Evolutionary conservation across 208 protist species (phyloP).

Genomic region (Trypanosoma melophagium): DNA sequence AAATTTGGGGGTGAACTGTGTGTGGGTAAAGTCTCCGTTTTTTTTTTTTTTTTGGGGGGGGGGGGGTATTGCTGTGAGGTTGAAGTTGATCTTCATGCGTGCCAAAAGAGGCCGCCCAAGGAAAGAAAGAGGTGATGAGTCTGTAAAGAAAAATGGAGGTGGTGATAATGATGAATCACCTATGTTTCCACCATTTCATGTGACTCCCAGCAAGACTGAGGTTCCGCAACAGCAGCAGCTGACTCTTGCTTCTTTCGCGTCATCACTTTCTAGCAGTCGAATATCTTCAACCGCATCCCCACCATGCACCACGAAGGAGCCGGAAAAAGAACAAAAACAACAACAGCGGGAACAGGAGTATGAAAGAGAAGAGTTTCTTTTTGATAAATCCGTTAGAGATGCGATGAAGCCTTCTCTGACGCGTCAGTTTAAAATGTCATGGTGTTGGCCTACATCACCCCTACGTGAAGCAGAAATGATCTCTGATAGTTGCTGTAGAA

Average conservation of each 20-base stretch:
- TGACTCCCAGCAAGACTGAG: not conserved
- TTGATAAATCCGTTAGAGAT: slow-evolving; percentile 30
- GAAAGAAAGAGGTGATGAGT: not conserved
- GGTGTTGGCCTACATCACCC: slow-evolving; percentile 48
- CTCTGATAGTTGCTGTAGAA: not conserved
- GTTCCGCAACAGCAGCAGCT: not conserved
- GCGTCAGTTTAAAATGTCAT: slow-evolving; percentile 47
- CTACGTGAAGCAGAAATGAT: not conserved
- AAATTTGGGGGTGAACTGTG: too few species aligned
- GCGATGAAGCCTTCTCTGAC: slow-evolving; percentile 39
- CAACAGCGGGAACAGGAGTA: not conserved
- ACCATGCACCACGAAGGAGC: not conserved
- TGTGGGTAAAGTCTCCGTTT: too few species aligned
- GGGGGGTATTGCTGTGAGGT: not conserved
- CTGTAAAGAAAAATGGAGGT: too few species aligned
- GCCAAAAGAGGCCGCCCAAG: slow-evolving; percentile 1
- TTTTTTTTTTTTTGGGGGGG: too few species aligned
- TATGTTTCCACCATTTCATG: not conserved
- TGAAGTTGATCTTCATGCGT: too few species aligned
- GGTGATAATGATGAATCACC: not conserved
- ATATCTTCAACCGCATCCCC: too few species aligned
- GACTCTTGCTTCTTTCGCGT: too few species aligned
- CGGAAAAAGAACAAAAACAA: too few species aligned
- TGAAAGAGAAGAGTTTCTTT: slow-evolving; percentile 19
- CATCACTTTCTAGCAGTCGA: too few species aligned